phyloP scores from a whole-genome alignment of 257 asterid genomes.

The Petrea volubilis region DNA sequence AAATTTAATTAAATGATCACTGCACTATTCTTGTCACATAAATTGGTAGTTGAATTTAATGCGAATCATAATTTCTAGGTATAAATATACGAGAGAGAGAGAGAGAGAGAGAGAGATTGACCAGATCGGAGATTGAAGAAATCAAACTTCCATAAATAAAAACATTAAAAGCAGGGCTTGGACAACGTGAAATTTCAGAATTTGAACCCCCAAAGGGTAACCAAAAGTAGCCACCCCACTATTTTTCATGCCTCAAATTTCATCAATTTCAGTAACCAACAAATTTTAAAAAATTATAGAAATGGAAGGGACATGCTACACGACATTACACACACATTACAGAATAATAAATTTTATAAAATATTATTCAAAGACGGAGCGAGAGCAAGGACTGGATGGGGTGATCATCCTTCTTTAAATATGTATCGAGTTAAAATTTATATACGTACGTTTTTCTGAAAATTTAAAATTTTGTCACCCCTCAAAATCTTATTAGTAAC shows the following conservation, averaged over 20 bases:
- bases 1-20: too few relatives aligned
- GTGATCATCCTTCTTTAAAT: too few relatives aligned
- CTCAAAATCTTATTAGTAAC: too few relatives aligned
- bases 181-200: conserved; percentile 29
- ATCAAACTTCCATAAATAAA: conserved; percentile 15
- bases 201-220: conserved; percentile 31
- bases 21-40: too few relatives aligned
- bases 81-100: background rate
- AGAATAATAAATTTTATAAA: background rate
- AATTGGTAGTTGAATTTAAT: too few relatives aligned
- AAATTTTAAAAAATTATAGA: background rate
- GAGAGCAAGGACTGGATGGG: too few relatives aligned
- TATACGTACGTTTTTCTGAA: too few relatives aligned
- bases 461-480: too few relatives aligned
- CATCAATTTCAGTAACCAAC: conserved; percentile 12
- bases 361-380: too few relatives aligned
- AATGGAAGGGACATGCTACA: conserved; percentile 33
- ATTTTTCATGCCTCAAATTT: conserved; percentile 13
- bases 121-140: conserved; percentile 23
- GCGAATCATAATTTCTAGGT: too few relatives aligned
- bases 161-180: conserved; percentile 16
- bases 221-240: conserved; percentile 22
- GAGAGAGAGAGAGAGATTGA: background rate
- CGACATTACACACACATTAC: conserved; percentile 25
- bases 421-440: too few relatives aligned